These are phyloP conservation scores for Populus alba DNA, from an alignment of 345 rosid species.

Conservation along the genomic window DNA sequence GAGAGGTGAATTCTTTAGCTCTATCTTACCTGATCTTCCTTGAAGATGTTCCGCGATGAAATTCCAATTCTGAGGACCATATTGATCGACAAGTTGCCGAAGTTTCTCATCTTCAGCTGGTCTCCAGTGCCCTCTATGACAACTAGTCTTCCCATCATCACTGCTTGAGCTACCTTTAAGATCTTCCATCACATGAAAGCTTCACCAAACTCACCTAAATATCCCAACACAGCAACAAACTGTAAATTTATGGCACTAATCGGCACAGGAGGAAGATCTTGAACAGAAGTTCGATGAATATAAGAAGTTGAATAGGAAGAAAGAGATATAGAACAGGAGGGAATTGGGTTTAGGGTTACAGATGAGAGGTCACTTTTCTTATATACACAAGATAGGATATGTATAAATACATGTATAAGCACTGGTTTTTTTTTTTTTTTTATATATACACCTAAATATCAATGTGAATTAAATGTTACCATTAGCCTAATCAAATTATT, in stretches of 20 bases:
- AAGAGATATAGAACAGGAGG: neutral
- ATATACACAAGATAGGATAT: neutral
- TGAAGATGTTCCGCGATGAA: slow-evolving; percentile 65
- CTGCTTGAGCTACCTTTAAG: slow-evolving; percentile 33
- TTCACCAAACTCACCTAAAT: neutral
- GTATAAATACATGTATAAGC: neutral
- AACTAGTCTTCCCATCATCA: slow-evolving; percentile 33
- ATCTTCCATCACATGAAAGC: slow-evolving; percentile 4
- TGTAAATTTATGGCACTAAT: neutral
- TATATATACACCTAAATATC: neutral
- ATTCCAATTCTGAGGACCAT: slow-evolving; percentile 75
- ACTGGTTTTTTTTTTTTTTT: neutral
- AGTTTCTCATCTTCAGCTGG: slow-evolving; percentile 74
- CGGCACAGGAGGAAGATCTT: neutral
- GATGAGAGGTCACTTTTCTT: slow-evolving; percentile 12
- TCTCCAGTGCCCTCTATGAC: slow-evolving; percentile 73
- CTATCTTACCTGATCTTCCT: slow-evolving; percentile 62
- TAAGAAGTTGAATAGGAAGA: neutral
- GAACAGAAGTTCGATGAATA: neutral
- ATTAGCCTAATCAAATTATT: too few relatives aligned
- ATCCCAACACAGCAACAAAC: neutral
- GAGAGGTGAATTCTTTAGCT: neutral
- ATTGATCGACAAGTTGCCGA: slow-evolving; percentile 53
- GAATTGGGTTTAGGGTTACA: slow-evolving; percentile 16
- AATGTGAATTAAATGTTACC: neutral